Base-by-base conservation (phyloP, 192 early-diverging fungal species). In the Umbelopsis vinacea region DNA sequence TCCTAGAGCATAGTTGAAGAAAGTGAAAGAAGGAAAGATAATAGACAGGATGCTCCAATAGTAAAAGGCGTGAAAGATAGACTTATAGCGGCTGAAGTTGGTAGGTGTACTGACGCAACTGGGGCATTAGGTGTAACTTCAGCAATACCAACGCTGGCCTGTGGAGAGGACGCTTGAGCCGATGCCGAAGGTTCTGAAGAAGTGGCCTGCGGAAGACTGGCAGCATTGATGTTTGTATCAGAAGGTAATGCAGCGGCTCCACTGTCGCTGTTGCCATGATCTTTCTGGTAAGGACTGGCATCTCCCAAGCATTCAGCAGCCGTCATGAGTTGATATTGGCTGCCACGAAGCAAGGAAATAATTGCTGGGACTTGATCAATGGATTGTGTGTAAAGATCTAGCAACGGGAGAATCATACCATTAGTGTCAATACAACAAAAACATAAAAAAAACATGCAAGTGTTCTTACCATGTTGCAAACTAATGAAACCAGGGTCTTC, bases 391-490 rank as follows among this genome's bases (percentile, higher is more conserved):
- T 77, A 77, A 12, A 77, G 67, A 52, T 77, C 76, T 77, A 72
- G 46, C 35, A 48, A 11, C 12, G 0, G 8, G 3, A n/a, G 57
- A n/a, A 38, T 29, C 6, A 33, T 6, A 63, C 8, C 40, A 12
- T 35, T 17, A 38, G 33, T 19, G 37, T 2, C 14, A 4, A 35
- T 17, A 9, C 29, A 37, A n/a, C 4, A 6, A 12, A n/a, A 7
- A 29, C 5, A 26, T 23, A 6, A 11, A 12, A n/a, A 14, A 15
- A 37, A 5, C 35, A 12, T 19, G 17, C 38, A 29, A 29, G 6
- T 43, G 40, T 43, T 11, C 45, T 71, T 79, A 74, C 77, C 77
- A 37, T 79, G 77, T n/a, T 79, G 77, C 29, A 79, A 54, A 52
- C 77, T 79, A 38, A 79, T 79, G 46, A 63, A 79, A 11, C 77